Conservation (phyloP, 2,329 filamentous ascomycete genomes). For the Fusarium guadeloupense region DNA sequence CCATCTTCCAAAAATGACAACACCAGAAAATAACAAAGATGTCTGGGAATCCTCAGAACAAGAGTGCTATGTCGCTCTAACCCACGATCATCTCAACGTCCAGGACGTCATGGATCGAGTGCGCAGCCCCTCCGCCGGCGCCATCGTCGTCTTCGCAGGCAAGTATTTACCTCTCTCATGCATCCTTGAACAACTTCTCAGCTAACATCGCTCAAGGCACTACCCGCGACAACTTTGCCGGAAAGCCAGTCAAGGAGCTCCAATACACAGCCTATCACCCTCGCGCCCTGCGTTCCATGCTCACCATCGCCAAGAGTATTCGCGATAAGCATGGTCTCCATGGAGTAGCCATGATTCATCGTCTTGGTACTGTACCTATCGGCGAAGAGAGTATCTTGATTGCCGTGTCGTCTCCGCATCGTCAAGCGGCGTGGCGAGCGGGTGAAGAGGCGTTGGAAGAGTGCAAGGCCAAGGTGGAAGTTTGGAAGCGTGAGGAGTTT, state of each 20-base stretch:
- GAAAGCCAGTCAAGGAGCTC: conserved; percentile 76
- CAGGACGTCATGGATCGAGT: conserved; percentile 70
- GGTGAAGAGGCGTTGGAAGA: conserved; percentile 89
- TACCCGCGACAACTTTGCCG: conserved; percentile 78
- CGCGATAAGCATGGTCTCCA: conserved; percentile 70
- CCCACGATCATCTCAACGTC: conserved; percentile 67
- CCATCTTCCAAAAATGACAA: conserved; percentile 19
- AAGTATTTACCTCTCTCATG: conserved; percentile 37
- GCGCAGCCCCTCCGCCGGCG: conserved; percentile 76
- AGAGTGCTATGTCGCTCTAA: conserved; percentile 74
- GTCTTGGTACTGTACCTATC: conserved; percentile 85
- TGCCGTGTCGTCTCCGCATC: conserved; percentile 83
- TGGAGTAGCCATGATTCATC: conserved; percentile 82
- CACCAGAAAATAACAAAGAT: conserved; percentile 26
- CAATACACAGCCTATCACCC: conserved; percentile 79
- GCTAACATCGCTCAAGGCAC: conserved; percentile 62
- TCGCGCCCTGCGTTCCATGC: conserved; percentile 74
- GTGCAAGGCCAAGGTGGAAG: conserved; percentile 87
- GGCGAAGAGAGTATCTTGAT: conserved; percentile 95
- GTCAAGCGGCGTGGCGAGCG: conserved; percentile 84
- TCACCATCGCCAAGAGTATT: conserved; percentile 68
- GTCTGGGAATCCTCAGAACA: conserved; percentile 57
- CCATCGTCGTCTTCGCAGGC: conserved; percentile 81
- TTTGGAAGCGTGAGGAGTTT: conserved; percentile 96
- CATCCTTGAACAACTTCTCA: background rate